Evolutionary conservation across 2,329 filamentous ascomycete species (phyloP), one percentile per base, ranked within the genome.

Genomic region (Podosphaera xanthii): DNA sequence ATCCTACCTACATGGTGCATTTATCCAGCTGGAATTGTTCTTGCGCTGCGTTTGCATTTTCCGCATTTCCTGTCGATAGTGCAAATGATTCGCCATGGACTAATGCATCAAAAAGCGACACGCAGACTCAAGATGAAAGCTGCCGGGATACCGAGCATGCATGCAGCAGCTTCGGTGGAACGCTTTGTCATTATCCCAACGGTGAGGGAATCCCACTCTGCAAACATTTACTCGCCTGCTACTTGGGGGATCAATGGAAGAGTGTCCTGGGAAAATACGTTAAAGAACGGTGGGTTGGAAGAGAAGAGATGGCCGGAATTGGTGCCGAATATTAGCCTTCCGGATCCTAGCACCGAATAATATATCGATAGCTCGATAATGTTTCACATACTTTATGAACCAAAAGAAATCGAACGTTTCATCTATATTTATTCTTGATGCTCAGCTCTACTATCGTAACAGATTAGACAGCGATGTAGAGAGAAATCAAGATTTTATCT

Each of bases 181-280:
- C 76, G 58, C 74, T 72, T 59, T 56, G 61, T 4, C 55, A 33
- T 14, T 46, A 59, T 48, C 61, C 60, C 14, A 64, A 62, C 2
- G 67, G 63, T 5, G 65, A 65, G 2, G 67, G 66, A 2, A 65
- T 77, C 60, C 78, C 81, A 65, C 86, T 71, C 59, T 98, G 91
- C 70, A 96, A 96, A 72, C 91, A 98, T 71, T 71, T 97, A 4
- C 77, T 97, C 14, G 91, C 91, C 1, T 94, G 87, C 69, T 71
- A 91, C 48, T 70, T 97, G 59, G 83, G 77, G 4, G 83, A 87
- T 68, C 74, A 76, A 54, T 90, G 86, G 73, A 69, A 68, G 0
- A 69, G 62, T 2, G 69, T 82, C 35, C 77, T 92, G 64, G 77
- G 75, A 3, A 66, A 66, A 0, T 79, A 78, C 64, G 75, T 84